A percentile compares a stretch with the other conserved stretches of the same genome.
Evolutionary conservation across 2,329 filamentous ascomycete genomes (phyloP).

Genomic region (Clonostachys rosea): DNA sequence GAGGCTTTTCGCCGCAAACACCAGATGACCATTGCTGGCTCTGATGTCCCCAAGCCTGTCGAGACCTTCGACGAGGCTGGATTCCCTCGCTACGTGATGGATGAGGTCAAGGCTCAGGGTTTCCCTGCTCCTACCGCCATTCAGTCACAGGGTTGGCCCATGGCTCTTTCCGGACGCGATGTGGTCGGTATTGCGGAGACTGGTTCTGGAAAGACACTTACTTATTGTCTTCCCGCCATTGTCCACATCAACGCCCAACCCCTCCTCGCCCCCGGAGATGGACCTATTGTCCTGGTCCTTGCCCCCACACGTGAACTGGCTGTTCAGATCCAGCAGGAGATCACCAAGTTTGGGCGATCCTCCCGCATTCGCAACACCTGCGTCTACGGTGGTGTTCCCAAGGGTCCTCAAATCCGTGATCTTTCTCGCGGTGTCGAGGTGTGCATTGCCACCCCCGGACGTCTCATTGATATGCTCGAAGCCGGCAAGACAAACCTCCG

Average conservation of each 20-base stretch:
- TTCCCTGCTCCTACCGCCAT: conserved; percentile 93
- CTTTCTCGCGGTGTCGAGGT: conserved; percentile 94
- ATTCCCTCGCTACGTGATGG: conserved; percentile 96
- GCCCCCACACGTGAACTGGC: conserved; percentile 96
- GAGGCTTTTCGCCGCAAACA: conserved; percentile 83
- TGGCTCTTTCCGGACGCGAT: conserved; percentile 96
- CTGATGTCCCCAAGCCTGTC: conserved; percentile 84
- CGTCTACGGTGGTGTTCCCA: conserved; percentile 98
- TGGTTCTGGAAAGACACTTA: conserved; percentile 97
- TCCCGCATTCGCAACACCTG: conserved; percentile 98
- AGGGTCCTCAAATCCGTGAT: conserved; percentile 94
- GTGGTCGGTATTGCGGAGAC: conserved; percentile 99
- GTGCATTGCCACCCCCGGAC: conserved; percentile 95
- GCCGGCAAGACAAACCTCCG: conserved; percentile 97
- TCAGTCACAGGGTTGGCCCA: conserved; percentile 98
- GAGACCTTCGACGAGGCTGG: conserved; percentile 97
- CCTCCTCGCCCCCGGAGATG: conserved; percentile 89
- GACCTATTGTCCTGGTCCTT: conserved; percentile 92
- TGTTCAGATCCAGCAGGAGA: conserved; percentile 97
- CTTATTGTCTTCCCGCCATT: conserved; percentile 95
- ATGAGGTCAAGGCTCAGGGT: conserved; percentile 96
- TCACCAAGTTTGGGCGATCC: conserved; percentile 97
- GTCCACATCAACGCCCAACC: conserved; percentile 99
- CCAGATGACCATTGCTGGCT: conserved; percentile 77
- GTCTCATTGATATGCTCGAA: conserved; percentile 98